Evolutionary conservation across 225 moss, liverwort and hornwort species (phyloP), one percentile per base, ranked within the genome.

Genomic region (Thuidium tamariscinum): DNA sequence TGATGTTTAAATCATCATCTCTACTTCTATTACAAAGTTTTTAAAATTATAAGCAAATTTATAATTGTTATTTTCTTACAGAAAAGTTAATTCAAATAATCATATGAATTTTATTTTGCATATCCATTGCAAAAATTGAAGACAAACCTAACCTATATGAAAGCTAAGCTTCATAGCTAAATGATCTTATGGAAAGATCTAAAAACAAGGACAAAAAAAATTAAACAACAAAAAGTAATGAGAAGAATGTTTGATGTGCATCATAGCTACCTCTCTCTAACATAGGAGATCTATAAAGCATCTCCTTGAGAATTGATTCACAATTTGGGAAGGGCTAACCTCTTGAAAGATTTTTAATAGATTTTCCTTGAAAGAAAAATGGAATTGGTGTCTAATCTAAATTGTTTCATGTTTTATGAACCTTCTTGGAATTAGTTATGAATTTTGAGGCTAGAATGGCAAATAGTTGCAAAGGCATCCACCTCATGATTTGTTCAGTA

Each of bases 271-370:
- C n/a, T n/a, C n/a, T n/a, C n/a, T n/a, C n/a, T n/a, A n/a, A n/a
- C n/a, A n/a, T n/a, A 69, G 0, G 5, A 69, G 8, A 8, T 26
- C 9, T 5, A 16, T 26, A 27, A 27, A 42, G 42, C 26, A 26
- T 42, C 16, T 2, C 9, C 9, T 8, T 42, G 27, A 26, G 5
- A 26, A 2, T 0, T 9, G 9, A 9, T 26, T 42, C 26, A 42
- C 5, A 70, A 27, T 16, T 27, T 9, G 22, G 21, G 1, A 3
- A 20, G 5, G 3, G 0, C 0, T 14, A 26, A 27, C 0, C 42
- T 41, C 8, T 15, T 26, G 1, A 5, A 15, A 4, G 2, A 14
- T 15, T 41, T 23, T 23, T 22, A 44, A 9, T n/a, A n/a, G n/a
- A n/a, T n/a, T n/a, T n/a, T n/a, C n/a, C n/a, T n/a, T n/a, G n/a